Evolutionary conservation across 306 rosid genomes (phyloP), one percentile per base, ranked within the genome.

Genomic region (Betula pendula): DNA sequence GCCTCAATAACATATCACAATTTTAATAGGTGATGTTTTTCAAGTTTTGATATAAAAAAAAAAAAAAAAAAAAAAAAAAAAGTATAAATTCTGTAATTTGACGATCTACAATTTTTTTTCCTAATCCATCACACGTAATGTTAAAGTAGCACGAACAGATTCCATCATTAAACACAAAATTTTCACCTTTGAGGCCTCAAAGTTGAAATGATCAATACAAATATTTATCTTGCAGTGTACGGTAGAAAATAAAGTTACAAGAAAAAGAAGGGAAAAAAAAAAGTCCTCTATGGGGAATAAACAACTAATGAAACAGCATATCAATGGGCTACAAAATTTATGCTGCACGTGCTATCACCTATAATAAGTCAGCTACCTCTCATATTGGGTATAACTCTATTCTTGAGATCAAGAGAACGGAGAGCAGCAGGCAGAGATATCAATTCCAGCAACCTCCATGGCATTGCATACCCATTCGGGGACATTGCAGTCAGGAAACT

Each of bases 391-490:
- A 25, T 42, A n/a, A n/a, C n/a, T n/a, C n/a, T n/a, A 65, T 53
- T 82, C 83, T 80, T 79, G 62, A 77, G 68, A 12, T 35, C 81
- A 75, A 45, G 87, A 56, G 59, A 72, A 71, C 24, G 88, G 81
- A 79, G 90, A 79, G 73, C 96, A 92, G 76, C 96, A 95, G 66
- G 94, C 86, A 71, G 99, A 89, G 75, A 92, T 91, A 75, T 96
- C 89, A 25, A 96, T 86, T 80, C 97, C 99, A 31, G 97, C 98
- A 75, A 92, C 97, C 84, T 95, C 97, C 97, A 95, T 95, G 58
- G 97, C 98, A 79, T 92, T 77, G 86, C 93, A 87, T 67, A 95
- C 98, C 98, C 97, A 95, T 81, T 92, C 95, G 1, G 96, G 96
- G 75, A 92, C 90, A 81, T 94, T 92, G 9, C 98, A 96, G 65